Evolutionary conservation across 2,329 filamentous ascomycete genomes (phyloP), one percentile per base, ranked within the genome.

Genomic region (Rutstroemia sp.): DNA sequence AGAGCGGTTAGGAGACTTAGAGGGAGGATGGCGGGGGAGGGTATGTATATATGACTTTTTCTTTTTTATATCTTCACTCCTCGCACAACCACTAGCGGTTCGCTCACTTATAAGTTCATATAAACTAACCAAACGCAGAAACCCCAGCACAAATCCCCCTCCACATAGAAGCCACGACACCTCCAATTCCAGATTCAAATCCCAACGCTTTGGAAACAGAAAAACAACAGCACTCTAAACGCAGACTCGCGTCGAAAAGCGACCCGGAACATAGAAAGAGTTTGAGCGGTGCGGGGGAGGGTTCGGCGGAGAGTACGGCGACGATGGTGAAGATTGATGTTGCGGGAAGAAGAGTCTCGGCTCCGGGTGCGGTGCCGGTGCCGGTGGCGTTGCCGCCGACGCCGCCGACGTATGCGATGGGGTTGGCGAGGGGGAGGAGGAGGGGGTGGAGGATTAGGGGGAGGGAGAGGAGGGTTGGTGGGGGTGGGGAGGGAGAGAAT

Each of bases 371-470:
- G 19, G 19, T 19, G 19, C 19, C n/a, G n/a, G n/a, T n/a, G n/a
- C n/a, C 19, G 19, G 19, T 19, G 19, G 19, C n/a, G 38, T 17
- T 17, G 17, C 38, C 38, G 14, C 16, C 38, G 38, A 41, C 38
- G 14, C 38, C 38, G 17, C 38, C 38, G 14, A n/a, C 17, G 17
- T 41, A 41, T 41, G 38, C 38, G 2, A n/a, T 41, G 17, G 38
- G 21, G 0, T 48, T 48, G 44, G 47, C 37, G 44, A 48, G 44
- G 51, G 44, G 30, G 7, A 54, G 39, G n/a, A 54, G n/a, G 44
- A 54, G 42, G 17, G 23, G 21, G n/a, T 54, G 51, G 44, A 48
- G 16, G n/a, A 48, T 54, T 48, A 30, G 42, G 12, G 38, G 42
- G 37, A 46, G 51, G 10, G 51, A 17, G 27, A 21, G 27, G 34